Conservation (phyloP, 2,329 filamentous ascomycete species). For the Colletotrichum euphorbiae region DNA sequence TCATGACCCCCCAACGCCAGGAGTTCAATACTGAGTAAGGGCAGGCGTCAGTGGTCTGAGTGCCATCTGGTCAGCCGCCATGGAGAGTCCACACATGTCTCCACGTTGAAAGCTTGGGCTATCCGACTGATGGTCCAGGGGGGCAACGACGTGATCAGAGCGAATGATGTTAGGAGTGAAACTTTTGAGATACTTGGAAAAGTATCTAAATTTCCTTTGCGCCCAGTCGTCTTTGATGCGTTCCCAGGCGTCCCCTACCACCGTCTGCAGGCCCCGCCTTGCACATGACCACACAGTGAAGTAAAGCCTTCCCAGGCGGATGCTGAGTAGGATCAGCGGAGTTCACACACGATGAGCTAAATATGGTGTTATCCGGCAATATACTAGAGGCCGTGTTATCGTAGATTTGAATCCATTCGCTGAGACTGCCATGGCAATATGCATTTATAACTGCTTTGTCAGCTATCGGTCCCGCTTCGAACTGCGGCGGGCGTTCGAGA, state of each 20-base stretch:
- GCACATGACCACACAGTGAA: conserved; percentile 21
- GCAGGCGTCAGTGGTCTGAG: neutral
- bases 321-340: neutral
- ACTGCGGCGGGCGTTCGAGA: neutral
- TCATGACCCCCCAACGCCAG: neutral
- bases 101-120: conserved; percentile 22
- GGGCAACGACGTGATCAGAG: conserved; percentile 17
- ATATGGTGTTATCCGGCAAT: neutral
- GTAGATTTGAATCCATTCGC: neutral
- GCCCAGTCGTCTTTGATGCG: conserved; percentile 6
- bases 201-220: neutral
- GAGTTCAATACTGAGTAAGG: neutral
- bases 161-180: conserved; percentile 18
- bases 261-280: conserved; percentile 12
- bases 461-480: neutral
- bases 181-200: conserved; percentile 11
- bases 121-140: conserved; percentile 17
- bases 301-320: conserved; percentile 10
- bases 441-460: neutral
- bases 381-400: neutral
- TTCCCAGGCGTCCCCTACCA: conserved; percentile 15
- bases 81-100: conserved; percentile 13
- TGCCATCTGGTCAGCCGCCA: conserved; percentile 16
- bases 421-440: neutral
- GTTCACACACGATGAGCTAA: neutral